Base-by-base conservation (phyloP, 140 eudicot genomes). In the Artemisia princeps region DNA sequence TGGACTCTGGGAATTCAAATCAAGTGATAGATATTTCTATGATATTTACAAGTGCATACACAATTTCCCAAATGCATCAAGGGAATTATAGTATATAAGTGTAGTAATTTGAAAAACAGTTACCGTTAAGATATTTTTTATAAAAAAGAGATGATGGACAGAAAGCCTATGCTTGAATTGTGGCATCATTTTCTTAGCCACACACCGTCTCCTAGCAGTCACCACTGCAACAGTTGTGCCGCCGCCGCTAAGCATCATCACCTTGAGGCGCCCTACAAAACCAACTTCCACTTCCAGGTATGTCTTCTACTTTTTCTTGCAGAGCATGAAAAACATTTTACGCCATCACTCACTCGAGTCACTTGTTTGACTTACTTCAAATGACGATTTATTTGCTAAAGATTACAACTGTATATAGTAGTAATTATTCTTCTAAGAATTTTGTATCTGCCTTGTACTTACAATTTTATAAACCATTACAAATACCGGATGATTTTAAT, bases 131-230 rank as follows among this genome's bases (percentile, higher is more conserved):
- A 3, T 28, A n/a, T 0, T 6, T 16, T 3, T 8, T 15, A 15
- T 0, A 2, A 54, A 1, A 17, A 8, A 55, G 1, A 5, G 10
- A 19, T 3, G 60, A 55, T 55, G 24, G 19, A 55, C 20, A 23
- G 19, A 0, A 24, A 55, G 3, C 64, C 64, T 60, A n/a, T 60
- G 65, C 19, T 60, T 26, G 65, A 60, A 60, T 55, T 7, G 11
- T 7, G 11, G 14, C n/a, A 16, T 55, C 14, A 33, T 26, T 55
- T 55, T 12, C 30, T 9, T 24, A 24, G 60, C 33, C 60, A 55
- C 33, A 19, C 37, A 14, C 5, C 6, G 20, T 11, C 14, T 51
- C 17, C 7, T 26, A 19, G 13, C 30, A 55, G 60, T 55, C 14
- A 19, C 60, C 60, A 55, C 16, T 55, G 60, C 30, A 16, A 54